Conservation (phyloP, 345 rosid species). For the Angophora floribunda region DNA sequence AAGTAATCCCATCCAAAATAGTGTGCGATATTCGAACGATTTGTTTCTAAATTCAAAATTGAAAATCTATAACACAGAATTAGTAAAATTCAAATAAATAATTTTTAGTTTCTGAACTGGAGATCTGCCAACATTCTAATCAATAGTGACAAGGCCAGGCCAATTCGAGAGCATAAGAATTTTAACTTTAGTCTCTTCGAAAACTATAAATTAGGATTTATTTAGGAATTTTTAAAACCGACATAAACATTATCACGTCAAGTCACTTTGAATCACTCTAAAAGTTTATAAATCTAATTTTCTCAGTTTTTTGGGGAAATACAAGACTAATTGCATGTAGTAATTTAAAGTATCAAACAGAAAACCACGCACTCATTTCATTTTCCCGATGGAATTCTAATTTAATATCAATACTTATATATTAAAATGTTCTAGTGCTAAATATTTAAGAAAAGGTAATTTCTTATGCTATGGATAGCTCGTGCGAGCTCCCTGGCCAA, state of each 20-base stretch:
- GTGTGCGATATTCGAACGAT: accelerated
- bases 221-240: neutral
- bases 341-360: neutral
- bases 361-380: neutral
- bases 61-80: accelerated
- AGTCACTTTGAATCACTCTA: neutral
- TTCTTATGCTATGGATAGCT: no score
- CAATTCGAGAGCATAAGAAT: neutral
- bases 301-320: neutral
- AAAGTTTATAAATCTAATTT: neutral
- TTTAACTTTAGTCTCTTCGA: neutral
- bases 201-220: neutral
- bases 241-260: neutral
- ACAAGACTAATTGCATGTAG: neutral
- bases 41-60: no score
- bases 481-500: neutral
- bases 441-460: neutral
- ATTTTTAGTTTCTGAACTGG: no score
- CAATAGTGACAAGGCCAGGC: neutral
- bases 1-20: accelerated
- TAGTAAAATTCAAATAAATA: no score
- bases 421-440: neutral
- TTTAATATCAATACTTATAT: neutral
- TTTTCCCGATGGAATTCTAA: neutral
- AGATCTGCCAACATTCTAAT: neutral